These are phyloP conservation scores for Suaeda aralocaspica DNA, from an alignment of 148 eudicot genomes.

Conservation along the genomic window DNA sequence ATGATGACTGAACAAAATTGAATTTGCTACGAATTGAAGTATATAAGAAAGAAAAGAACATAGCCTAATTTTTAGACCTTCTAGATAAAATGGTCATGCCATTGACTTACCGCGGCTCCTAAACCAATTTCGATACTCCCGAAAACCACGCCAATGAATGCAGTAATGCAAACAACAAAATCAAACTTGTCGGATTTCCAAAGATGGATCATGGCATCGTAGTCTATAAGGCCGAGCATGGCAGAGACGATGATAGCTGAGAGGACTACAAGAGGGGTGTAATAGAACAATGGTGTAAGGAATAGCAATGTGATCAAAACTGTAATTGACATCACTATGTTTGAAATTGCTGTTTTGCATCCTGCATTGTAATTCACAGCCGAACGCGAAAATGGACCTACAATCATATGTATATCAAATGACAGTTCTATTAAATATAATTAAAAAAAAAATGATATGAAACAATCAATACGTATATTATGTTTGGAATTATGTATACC, in stretches of 20 bases:
- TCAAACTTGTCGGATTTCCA: constrained; percentile 86
- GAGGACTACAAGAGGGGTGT: constrained; percentile 83
- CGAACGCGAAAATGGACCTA: constrained; percentile 92
- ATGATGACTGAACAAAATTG: too few species aligned
- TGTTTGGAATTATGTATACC: constrained; percentile 31
- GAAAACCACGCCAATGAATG: constrained; percentile 81
- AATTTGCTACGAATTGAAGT: too few species aligned
- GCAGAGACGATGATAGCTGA: constrained; percentile 81
- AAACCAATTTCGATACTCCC: constrained; percentile 75
- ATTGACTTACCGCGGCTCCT: constrained; percentile 60
- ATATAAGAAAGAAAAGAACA: too few species aligned
- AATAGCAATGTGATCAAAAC: constrained; percentile 76
- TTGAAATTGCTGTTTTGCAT: constrained; percentile 87
- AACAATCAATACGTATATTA: too few species aligned
- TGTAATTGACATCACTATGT: constrained; percentile 80
- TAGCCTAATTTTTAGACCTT: too few species aligned
- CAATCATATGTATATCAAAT: not conserved
- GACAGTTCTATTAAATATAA: not conserved
- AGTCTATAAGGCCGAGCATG: constrained; percentile 90
- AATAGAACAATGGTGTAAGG: constrained; percentile 70
- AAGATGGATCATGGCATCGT: constrained; percentile 68
- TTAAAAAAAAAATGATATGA: too few species aligned
- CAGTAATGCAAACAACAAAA: constrained; percentile 65
- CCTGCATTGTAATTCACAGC: constrained; percentile 98
- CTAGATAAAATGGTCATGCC: too few species aligned